Evolutionary conservation across 225 moss, liverwort and hornwort genomes (phyloP).

Genomic region (Ulota crispa): DNA sequence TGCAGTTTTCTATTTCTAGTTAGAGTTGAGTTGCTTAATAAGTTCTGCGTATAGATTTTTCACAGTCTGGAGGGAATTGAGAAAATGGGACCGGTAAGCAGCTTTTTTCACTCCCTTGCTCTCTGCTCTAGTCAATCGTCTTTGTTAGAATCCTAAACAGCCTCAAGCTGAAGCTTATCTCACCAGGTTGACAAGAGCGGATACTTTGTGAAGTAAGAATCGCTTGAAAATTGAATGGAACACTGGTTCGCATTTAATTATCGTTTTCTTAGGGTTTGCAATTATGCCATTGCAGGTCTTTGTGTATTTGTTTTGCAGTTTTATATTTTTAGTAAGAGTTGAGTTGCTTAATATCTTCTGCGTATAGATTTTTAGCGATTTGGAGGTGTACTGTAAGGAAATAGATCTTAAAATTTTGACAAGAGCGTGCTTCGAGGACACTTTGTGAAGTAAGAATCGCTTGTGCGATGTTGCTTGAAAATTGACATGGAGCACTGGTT

Average conservation of each 20-base stretch:
- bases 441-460: neutral
- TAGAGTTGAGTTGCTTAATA: too few relatives aligned
- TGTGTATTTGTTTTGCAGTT: too few relatives aligned
- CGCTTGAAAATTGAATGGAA: neutral
- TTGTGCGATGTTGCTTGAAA: neutral
- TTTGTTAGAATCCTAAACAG: neutral
- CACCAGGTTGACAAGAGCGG: neutral
- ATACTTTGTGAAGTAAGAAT: neutral
- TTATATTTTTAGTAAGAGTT: too few relatives aligned
- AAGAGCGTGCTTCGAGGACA: neutral
- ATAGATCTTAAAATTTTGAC: neutral
- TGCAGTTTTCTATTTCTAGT: too few relatives aligned
- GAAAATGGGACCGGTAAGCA: conserved; percentile 71
- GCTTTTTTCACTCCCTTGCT: too few relatives aligned
- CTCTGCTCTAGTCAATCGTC: neutral
- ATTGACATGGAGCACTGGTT: neutral
- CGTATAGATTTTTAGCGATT: neutral
- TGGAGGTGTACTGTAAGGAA: neutral
- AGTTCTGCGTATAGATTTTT: neutral
- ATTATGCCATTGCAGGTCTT: too few relatives aligned
- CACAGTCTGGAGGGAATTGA: conserved; percentile 35
- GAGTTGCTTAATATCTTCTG: neutral
- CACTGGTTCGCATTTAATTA: neutral
- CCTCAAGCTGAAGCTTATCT: neutral
- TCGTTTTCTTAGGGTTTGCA: neutral